Percentiles rank a stretch among this genome's conserved stretches.
Conservation (phyloP, 148 eudicot species). For the Talinum fruticosum region DNA sequence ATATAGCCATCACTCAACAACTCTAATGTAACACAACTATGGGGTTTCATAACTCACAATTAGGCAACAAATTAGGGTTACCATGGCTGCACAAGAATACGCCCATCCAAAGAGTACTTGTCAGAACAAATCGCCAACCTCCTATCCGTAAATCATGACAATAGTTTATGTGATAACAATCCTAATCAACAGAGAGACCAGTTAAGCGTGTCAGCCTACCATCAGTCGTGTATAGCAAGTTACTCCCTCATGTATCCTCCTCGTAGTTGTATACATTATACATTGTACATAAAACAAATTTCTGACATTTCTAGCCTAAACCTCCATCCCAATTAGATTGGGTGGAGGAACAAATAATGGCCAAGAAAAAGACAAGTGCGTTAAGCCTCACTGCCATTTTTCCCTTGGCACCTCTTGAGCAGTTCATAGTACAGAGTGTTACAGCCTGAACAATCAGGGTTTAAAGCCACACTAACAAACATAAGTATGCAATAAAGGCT, state of each 20-base stretch:
- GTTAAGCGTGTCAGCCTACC: too few species aligned
- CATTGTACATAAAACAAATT: slow-evolving; percentile 11
- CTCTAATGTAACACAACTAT: too few species aligned
- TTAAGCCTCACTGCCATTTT: not conserved
- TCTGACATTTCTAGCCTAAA: not conserved
- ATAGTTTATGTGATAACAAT: too few species aligned
- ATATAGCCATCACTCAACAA: too few species aligned
- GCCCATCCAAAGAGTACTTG: too few species aligned
- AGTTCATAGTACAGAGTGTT: not conserved
- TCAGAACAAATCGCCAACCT: too few species aligned
- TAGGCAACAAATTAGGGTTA: too few species aligned
- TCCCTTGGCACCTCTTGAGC: not conserved
- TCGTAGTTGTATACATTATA: slow-evolving; percentile 5
- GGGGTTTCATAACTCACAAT: too few species aligned
- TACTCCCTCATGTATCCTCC: not conserved
- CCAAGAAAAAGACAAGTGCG: not conserved
- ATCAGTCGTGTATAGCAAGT: too few species aligned
- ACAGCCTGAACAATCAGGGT: not conserved
- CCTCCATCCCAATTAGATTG: not conserved
- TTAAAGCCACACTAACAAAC: not conserved
- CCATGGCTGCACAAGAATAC: too few species aligned
- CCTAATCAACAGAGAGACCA: too few species aligned
- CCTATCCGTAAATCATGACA: too few species aligned
- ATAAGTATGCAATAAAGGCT: not conserved
- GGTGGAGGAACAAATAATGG: not conserved